phyloP scores from a whole-genome alignment of 495 filamentous ascomycete genomes.

The Aspergillus bridgeri region DNA sequence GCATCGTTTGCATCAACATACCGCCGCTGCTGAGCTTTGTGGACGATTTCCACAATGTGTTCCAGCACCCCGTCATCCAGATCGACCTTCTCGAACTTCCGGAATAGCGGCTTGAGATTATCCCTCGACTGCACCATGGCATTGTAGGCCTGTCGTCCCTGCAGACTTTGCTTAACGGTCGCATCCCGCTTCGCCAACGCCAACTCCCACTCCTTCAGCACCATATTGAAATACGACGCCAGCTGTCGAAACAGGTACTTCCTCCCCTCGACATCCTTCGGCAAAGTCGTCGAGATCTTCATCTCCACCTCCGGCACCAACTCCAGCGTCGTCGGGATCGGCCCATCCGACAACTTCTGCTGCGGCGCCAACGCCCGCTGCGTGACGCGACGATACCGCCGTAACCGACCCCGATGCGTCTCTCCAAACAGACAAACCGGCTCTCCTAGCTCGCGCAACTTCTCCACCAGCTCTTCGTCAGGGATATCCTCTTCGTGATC shows the following conservation, averaged over 20 bases:
- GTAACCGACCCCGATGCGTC: constrained; percentile 61
- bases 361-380: constrained; percentile 40
- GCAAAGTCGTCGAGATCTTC: constrained; percentile 66
- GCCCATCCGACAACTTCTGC: constrained; percentile 55
- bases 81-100: constrained; percentile 76
- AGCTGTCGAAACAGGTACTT: constrained; percentile 80
- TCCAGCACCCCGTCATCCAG: constrained; percentile 74
- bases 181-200: constrained; percentile 66
- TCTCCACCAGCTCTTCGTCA: constrained; percentile 63
- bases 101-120: constrained; percentile 88
- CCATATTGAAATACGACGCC: constrained; percentile 88
- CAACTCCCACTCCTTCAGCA: constrained; percentile 80
- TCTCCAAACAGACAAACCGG: constrained; percentile 82
- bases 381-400: constrained; percentile 63
- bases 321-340: constrained; percentile 68
- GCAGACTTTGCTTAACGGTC: constrained; percentile 65
- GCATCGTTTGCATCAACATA: constrained; percentile 98
- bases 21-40: constrained; percentile 78
- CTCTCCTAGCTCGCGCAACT: constrained; percentile 67
- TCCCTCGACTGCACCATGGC: constrained; percentile 78
- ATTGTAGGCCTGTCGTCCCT: constrained; percentile 70
- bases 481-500: constrained; percentile 63
- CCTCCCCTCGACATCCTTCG: constrained; percentile 52
- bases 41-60: constrained; percentile 89
- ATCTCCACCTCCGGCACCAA: constrained; percentile 81